These are phyloP conservation scores for Spergularia azorica DNA, from an alignment of 179 eudicot genomes.

Conservation along the genomic window DNA sequence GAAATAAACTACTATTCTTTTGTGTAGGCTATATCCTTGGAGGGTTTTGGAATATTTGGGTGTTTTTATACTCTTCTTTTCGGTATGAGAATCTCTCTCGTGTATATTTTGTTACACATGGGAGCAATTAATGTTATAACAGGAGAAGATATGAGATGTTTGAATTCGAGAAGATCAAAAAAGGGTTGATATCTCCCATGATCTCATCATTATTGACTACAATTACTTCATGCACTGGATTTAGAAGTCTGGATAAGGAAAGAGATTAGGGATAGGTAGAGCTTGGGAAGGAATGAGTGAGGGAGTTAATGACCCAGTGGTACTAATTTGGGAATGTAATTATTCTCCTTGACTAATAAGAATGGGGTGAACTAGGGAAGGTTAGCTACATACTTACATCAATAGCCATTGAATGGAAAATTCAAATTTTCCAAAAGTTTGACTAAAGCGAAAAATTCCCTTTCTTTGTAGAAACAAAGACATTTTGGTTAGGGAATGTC, in stretches of 20 bases:
- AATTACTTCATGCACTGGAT: not conserved
- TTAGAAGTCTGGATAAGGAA: not conserved
- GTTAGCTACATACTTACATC: not conserved
- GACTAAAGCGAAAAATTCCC: too few relatives aligned
- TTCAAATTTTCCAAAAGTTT: too few relatives aligned
- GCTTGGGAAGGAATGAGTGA: not conserved
- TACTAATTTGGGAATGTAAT: not conserved
- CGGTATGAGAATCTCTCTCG: too few relatives aligned
- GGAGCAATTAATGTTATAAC: too few relatives aligned
- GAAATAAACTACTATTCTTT: conserved; percentile 10
- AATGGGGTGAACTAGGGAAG: not conserved
- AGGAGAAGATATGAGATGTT: too few relatives aligned
- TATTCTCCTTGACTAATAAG: too few relatives aligned
- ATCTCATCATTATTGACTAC: not conserved
- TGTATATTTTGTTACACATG: too few relatives aligned
- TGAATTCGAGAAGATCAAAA: too few relatives aligned
- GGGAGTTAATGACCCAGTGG: not conserved
- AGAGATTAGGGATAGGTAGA: not conserved
- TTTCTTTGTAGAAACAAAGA: too few relatives aligned
- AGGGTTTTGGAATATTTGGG: conserved; percentile 29
- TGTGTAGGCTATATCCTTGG: not conserved
- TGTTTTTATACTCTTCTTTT: not conserved
- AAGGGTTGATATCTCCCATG: too few relatives aligned
- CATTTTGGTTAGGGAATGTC: too few relatives aligned
- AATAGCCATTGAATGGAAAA: too few relatives aligned